A percentile compares a stretch with the other conserved stretches of the same genome.
phyloP scores from a whole-genome alignment of 768 basidiomycete genomes.

The Kwoniella dejecticola region DNA sequence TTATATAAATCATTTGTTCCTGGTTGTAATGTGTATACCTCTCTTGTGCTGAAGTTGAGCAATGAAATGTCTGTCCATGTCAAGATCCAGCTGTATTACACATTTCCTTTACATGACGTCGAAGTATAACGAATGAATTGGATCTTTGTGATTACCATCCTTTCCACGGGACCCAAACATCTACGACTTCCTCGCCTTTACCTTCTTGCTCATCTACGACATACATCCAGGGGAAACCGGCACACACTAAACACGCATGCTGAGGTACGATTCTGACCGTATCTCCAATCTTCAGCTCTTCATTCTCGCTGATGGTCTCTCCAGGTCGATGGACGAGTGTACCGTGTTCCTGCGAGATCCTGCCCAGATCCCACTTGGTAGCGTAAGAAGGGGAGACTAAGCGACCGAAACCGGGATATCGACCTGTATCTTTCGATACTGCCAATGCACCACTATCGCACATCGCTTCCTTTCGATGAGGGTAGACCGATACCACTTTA shows the following conservation, averaged over 20 bases:
- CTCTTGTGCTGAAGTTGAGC: too few species aligned
- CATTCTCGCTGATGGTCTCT: constrained; percentile 1
- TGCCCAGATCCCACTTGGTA: constrained; percentile 50
- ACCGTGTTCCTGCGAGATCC: constrained; percentile 67
- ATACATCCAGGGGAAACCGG: constrained; percentile 81
- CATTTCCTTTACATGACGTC: too few species aligned
- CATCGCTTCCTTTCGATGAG: constrained; percentile 65
- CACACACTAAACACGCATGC: constrained; percentile 80
- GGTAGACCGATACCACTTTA: constrained; percentile 78
- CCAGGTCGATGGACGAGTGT: constrained; percentile 58
- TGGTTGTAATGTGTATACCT: too few species aligned
- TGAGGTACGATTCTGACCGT: constrained; percentile 75
- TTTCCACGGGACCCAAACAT: constrained; percentile 89
- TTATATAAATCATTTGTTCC: too few species aligned
- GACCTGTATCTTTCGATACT: constrained; percentile 83
- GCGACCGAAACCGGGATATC: constrained; percentile 70
- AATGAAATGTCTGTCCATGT: too few species aligned
- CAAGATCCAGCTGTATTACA: too few species aligned
- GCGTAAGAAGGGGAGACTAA: constrained; percentile 67
- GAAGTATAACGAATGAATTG: too few species aligned
- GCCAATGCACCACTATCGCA: constrained; percentile 82
- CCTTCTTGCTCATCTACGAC: constrained; percentile 64
- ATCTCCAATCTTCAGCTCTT: constrained; percentile 62
- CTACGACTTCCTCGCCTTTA: constrained; percentile 55
- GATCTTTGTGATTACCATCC: too few species aligned